Conservation (phyloP, 192 early-diverging fungal genomes). For the Podochytrium sp. region DNA sequence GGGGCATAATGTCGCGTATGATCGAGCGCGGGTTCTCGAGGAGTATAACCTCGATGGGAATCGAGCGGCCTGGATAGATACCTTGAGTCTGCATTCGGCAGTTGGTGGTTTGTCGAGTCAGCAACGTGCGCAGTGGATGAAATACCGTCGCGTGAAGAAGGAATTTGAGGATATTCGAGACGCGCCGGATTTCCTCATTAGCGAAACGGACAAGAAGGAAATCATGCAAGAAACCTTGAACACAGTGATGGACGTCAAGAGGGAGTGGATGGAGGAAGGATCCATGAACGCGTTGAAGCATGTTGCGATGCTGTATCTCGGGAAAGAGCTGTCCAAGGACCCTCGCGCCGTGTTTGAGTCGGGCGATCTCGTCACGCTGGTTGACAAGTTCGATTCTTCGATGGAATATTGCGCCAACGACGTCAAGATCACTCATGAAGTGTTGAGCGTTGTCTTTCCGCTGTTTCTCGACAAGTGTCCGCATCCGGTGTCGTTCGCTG, state of each 20-base stretch:
- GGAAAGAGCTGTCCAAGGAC: conserved; percentile 47
- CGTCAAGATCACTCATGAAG: conserved; percentile 72
- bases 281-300: conserved; percentile 78
- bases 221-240: conserved; percentile 30
- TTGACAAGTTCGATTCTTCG: conserved; percentile 64
- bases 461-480: conserved; percentile 82
- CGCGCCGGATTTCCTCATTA: conserved; percentile 45
- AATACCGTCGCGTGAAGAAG: conserved; percentile 61
- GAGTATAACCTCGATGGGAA: conserved; percentile 75
- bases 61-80: conserved; percentile 78
- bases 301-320: conserved; percentile 80
- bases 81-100: conserved; percentile 91
- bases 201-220: conserved; percentile 47
- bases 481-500: conserved; percentile 92
- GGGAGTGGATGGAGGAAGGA: conserved; percentile 59
- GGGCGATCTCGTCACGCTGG: conserved; percentile 40
- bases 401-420: conserved; percentile 90
- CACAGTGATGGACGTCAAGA: conserved; percentile 13
- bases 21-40: conserved; percentile 84
- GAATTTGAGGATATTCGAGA: background rate
- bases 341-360: conserved; percentile 36
- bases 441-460: conserved; percentile 74
- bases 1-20: conserved; percentile 93
- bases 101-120: conserved; percentile 87
- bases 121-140: conserved; percentile 82